phyloP scores from a whole-genome alignment of 768 basidiomycete species.

The Leccinum incarnatum region DNA sequence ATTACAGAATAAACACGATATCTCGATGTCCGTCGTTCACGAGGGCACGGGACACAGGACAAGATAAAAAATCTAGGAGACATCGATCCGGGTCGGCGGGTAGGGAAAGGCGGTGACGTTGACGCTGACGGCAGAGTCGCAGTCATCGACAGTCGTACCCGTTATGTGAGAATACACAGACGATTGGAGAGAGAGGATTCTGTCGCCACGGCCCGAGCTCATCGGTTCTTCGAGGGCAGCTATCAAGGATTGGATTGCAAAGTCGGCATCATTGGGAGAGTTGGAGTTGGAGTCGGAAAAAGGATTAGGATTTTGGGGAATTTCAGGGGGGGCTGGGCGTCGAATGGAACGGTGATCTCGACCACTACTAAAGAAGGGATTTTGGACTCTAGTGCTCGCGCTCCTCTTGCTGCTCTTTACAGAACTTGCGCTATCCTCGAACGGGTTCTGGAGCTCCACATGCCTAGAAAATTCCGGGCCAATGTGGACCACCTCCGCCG shows the following conservation, averaged over 20 bases:
- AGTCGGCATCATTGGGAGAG: constrained; percentile 23
- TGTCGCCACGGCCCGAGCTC: constrained; percentile 44
- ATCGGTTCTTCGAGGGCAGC: constrained; percentile 58
- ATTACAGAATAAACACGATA: constrained; percentile 7
- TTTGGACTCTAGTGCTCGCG: constrained; percentile 13
- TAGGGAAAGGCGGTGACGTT: constrained; percentile 28
- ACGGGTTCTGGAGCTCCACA: constrained; percentile 22
- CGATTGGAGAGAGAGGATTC: constrained; percentile 60
- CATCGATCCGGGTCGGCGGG: constrained; percentile 22
- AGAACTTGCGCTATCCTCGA: constrained; percentile 23
- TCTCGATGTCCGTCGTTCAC: neutral
- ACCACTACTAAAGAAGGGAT: constrained; percentile 42
- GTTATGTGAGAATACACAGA: constrained; percentile 36
- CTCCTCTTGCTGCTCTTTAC: constrained; percentile 8
- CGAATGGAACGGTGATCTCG: constrained; percentile 32
- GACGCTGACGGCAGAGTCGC: constrained; percentile 27
- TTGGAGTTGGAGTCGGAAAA: constrained; percentile 39
- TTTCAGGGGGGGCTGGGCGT: constrained; percentile 16
- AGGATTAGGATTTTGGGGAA: constrained; percentile 30
- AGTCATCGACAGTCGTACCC: constrained; percentile 15
- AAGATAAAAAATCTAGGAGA: constrained; percentile 8
- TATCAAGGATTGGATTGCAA: constrained; percentile 59
- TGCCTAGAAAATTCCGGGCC: constrained; percentile 9
- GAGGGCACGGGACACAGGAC: neutral
- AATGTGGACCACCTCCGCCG: constrained; percentile 56